Evolutionary conservation across 768 basidiomycete genomes (phyloP).

Genomic region (Amanita rimosa): DNA sequence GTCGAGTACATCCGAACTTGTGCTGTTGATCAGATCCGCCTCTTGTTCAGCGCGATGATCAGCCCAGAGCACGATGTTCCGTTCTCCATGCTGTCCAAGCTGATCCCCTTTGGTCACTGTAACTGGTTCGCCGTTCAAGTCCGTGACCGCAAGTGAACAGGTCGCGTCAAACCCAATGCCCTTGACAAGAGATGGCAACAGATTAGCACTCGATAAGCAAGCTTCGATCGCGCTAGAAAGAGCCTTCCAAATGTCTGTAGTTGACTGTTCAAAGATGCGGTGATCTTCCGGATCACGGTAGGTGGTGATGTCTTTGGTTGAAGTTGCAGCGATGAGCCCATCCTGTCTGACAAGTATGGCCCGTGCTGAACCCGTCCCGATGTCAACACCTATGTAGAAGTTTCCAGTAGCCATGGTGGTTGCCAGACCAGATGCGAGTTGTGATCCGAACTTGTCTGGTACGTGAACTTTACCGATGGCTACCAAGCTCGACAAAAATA

Average conservation of each 20-base stretch:
- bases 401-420: slow-evolving; percentile 23
- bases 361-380: slow-evolving; percentile 91
- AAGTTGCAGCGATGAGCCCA: slow-evolving; percentile 68
- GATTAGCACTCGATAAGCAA: slow-evolving; percentile 46
- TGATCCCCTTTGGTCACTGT: slow-evolving; percentile 57
- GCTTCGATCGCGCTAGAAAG: slow-evolving; percentile 51
- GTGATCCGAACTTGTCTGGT: background rate
- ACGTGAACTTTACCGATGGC: too few relatives aligned
- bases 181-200: slow-evolving; percentile 54
- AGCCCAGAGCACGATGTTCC: slow-evolving; percentile 93
- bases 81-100: slow-evolving; percentile 56
- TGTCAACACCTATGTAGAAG: slow-evolving; percentile 69
- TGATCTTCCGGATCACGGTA: slow-evolving; percentile 79
- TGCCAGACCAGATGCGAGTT: background rate
- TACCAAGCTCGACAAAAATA: too few relatives aligned
- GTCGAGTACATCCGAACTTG: slow-evolving; percentile 75
- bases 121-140: slow-evolving; percentile 63
- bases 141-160: slow-evolving; percentile 85
- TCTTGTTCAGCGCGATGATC: slow-evolving; percentile 93
- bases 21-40: slow-evolving; percentile 80
- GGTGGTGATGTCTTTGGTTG: slow-evolving; percentile 73
- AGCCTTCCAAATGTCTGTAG: slow-evolving; percentile 73
- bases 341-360: slow-evolving; percentile 65
- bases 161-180: slow-evolving; percentile 96
- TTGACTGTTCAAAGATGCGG: slow-evolving; percentile 95